Conservation (phyloP, 805 yeast genomes). For the Ogataea naganishii region DNA sequence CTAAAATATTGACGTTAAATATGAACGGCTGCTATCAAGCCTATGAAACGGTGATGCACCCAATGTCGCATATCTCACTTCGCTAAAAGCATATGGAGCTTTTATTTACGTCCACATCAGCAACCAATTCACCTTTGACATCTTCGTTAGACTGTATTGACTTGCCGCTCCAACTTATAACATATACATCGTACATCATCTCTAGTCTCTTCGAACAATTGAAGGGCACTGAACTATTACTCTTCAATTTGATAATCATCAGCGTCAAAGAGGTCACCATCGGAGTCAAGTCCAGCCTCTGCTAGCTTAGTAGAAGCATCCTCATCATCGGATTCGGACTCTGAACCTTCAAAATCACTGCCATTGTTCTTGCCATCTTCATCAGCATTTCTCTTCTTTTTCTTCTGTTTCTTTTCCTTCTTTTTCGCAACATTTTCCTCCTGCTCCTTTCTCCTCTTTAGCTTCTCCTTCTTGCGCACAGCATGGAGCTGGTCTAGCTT, state of each 20-base stretch:
- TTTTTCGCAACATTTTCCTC: conserved; percentile 69
- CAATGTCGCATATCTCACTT: too few relatives aligned
- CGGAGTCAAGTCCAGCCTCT: conserved; percentile 9
- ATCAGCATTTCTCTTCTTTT: conserved; percentile 51
- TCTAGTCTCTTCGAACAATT: too few relatives aligned
- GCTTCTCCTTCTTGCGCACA: conserved; percentile 51
- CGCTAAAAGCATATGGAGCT: too few relatives aligned
- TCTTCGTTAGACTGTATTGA: too few relatives aligned
- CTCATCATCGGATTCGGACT: conserved; percentile 20
- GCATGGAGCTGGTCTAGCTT: conserved; percentile 62
- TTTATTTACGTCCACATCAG: too few relatives aligned
- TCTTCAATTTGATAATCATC: conserved; percentile 9
- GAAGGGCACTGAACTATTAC: too few relatives aligned
- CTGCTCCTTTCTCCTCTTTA: conserved; percentile 68
- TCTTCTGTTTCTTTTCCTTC: conserved; percentile 63
- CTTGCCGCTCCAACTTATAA: too few relatives aligned
- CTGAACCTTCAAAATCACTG: conserved; percentile 23
- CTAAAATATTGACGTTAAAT: too few relatives aligned
- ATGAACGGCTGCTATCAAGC: too few relatives aligned
- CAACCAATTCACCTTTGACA: too few relatives aligned
- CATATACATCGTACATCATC: too few relatives aligned
- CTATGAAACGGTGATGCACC: too few relatives aligned
- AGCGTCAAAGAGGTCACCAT: conserved; percentile 17
- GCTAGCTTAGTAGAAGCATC: conserved; percentile 12
- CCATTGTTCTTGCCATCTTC: conserved; percentile 26